A percentile compares a stretch with the other conserved stretches of the same genome.
phyloP scores from a whole-genome alignment of 73 alveolate genomes.

The Tetrahymena thermophila region DNA sequence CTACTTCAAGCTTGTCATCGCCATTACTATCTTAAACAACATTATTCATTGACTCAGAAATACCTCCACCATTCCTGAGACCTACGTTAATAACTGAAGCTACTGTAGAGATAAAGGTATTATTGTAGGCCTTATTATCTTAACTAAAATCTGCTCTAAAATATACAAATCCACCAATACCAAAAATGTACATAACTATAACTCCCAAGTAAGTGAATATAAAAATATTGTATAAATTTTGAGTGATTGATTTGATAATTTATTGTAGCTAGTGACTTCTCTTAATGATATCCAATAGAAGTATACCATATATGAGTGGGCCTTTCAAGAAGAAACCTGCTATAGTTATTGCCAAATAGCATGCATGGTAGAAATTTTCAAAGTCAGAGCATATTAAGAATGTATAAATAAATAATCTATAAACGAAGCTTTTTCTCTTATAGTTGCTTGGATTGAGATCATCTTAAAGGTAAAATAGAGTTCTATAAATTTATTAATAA shows the following conservation, averaged over 20 bases:
- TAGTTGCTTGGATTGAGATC: background rate
- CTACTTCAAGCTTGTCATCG: background rate
- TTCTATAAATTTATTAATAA: background rate
- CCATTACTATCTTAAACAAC: background rate
- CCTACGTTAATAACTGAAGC: slow-evolving; percentile 58
- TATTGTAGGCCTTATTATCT: background rate
- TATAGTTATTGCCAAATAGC: slow-evolving; percentile 21
- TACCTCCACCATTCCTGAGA: slow-evolving; percentile 92
- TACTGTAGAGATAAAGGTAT: slow-evolving; percentile 6
- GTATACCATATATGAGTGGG: slow-evolving; percentile 31
- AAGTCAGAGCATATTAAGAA: background rate
- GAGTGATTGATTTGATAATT: slow-evolving; percentile 43
- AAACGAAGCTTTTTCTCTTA: background rate
- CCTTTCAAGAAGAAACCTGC: slow-evolving; percentile 26
- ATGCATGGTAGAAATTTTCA: background rate
- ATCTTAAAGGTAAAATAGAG: background rate
- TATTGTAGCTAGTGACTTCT: slow-evolving; percentile 39
- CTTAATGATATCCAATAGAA: slow-evolving; percentile 52
- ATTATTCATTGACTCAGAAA: slow-evolving; percentile 56
- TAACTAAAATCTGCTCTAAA: slow-evolving; percentile 37
- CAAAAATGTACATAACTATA: slow-evolving; percentile 44
- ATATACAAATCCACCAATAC: slow-evolving; percentile 29
- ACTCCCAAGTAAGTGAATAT: slow-evolving; percentile 29
- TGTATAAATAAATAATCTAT: background rate
- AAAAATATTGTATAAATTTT: slow-evolving; percentile 38